phyloP scores from a whole-genome alignment of 2,329 filamentous ascomycete genomes.

The Huntiella moniliformis region DNA sequence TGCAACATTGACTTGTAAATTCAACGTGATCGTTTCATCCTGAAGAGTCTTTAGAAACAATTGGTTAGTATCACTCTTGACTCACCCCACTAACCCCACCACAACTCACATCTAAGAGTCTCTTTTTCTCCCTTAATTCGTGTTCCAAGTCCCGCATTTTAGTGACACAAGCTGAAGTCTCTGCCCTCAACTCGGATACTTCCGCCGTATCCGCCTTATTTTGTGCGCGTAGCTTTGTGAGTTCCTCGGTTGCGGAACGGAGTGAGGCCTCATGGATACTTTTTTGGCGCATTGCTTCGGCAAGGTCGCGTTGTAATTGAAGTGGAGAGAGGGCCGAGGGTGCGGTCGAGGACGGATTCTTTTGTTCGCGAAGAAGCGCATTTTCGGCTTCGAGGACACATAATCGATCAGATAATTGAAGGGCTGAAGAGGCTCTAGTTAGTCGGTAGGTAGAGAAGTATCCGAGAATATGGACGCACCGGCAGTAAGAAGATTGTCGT shows the following conservation, averaged over 20 bases:
- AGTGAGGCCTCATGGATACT: constrained; percentile 47
- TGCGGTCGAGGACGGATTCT: constrained; percentile 12
- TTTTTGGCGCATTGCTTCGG: constrained; percentile 58
- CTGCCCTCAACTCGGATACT: constrained; percentile 42
- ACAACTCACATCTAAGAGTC: constrained; percentile 48
- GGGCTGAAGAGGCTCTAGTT: constrained; percentile 27
- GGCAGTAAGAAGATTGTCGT: constrained; percentile 52
- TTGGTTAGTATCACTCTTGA: background rate
- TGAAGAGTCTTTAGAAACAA: constrained; percentile 46
- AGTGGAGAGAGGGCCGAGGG: constrained; percentile 14
- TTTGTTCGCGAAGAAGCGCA: constrained; percentile 19
- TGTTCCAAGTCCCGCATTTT: constrained; percentile 66
- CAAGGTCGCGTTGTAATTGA: constrained; percentile 49
- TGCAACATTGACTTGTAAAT: constrained; percentile 71
- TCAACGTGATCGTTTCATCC: constrained; percentile 77
- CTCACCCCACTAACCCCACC: too few species aligned
- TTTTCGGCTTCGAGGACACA: constrained; percentile 43
- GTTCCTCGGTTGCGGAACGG: constrained; percentile 41
- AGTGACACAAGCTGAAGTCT: constrained; percentile 41
- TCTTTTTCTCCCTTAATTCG: constrained; percentile 67
- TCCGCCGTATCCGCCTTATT: constrained; percentile 39
- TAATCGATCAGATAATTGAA: constrained; percentile 47
- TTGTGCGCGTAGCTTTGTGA: constrained; percentile 42
- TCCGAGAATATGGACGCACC: constrained; percentile 34
- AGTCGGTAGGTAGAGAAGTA: background rate